These are phyloP conservation scores for Vigna hirtella DNA, from an alignment of 306 rosid species.

Conservation along the genomic window DNA sequence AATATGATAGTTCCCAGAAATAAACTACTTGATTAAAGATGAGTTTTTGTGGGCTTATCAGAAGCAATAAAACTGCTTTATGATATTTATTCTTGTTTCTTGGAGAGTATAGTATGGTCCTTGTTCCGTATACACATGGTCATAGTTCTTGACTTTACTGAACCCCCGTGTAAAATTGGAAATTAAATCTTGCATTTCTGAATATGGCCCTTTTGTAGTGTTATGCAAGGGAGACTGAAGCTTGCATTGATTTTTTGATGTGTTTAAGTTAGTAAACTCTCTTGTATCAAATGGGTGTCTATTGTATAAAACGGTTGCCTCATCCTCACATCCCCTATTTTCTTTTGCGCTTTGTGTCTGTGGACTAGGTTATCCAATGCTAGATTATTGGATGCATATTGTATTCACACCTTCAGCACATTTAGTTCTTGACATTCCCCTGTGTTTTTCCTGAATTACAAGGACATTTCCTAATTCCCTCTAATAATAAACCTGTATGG, in stretches of 20 bases:
- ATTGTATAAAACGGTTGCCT: conserved; percentile 7
- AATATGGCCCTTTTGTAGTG: not conserved
- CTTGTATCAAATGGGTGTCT: conserved; percentile 14
- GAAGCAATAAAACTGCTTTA: conserved; percentile 5
- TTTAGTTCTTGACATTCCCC: conserved; percentile 10
- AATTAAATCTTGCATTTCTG: conserved; percentile 23
- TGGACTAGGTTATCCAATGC: not conserved
- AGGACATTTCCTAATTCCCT: conserved; percentile 3
- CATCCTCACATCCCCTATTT: not conserved
- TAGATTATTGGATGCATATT: not conserved
- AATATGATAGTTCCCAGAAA: conserved; percentile 9
- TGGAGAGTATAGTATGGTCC: not conserved
- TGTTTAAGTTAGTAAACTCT: not conserved
- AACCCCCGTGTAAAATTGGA: not conserved
- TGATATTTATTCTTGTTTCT: conserved; percentile 14
- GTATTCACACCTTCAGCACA: not conserved
- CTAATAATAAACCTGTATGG: not conserved
- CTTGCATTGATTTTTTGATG: conserved; percentile 28
- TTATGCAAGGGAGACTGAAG: conserved; percentile 4
- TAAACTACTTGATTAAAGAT: not conserved
- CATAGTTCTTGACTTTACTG: not conserved
- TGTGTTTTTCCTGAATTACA: conserved; percentile 9
- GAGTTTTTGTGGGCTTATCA: conserved; percentile 1
- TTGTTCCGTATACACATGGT: conserved; percentile 9
- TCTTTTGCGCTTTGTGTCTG: not conserved